A percentile compares a stretch with the other conserved stretches of the same genome.
Conservation (phyloP, 345 rosid species). For the Noccaea caerulescens region DNA sequence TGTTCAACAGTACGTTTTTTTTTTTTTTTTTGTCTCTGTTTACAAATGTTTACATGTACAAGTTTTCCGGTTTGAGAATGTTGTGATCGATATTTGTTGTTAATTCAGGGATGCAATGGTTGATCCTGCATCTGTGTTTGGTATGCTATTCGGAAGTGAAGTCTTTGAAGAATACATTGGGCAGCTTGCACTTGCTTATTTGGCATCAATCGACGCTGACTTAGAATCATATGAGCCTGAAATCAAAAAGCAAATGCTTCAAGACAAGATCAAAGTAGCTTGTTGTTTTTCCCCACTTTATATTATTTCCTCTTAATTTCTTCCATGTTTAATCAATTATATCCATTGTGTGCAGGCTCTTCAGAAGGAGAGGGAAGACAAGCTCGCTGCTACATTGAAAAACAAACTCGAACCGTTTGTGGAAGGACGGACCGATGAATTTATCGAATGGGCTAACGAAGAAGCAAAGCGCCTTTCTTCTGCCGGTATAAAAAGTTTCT, state of each 20-base stretch:
- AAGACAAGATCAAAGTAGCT: constrained; percentile 73
- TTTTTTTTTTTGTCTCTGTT: not conserved
- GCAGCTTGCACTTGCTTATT: constrained; percentile 76
- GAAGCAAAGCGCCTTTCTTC: constrained; percentile 77
- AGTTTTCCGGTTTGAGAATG: constrained; percentile 34
- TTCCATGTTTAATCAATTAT: constrained; percentile 7
- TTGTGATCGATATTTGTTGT: constrained; percentile 25
- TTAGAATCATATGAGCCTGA: constrained; percentile 57
- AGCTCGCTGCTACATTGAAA: constrained; percentile 63
- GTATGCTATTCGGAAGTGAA: constrained; percentile 93
- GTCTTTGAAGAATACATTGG: constrained; percentile 91
- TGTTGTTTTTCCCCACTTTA: not conserved
- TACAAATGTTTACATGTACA: not conserved
- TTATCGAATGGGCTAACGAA: constrained; percentile 67
- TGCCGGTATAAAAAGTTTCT: constrained; percentile 53
- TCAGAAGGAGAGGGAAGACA: constrained; percentile 81
- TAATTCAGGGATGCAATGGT: constrained; percentile 75
- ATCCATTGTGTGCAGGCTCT: constrained; percentile 48
- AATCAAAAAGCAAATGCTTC: constrained; percentile 53
- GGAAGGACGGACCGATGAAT: constrained; percentile 67
- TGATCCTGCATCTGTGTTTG: constrained; percentile 91
- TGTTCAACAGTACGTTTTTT: constrained; percentile 66
- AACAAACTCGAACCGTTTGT: constrained; percentile 72
- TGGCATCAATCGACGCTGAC: constrained; percentile 58
- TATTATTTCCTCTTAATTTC: constrained; percentile 4